phyloP scores from a whole-genome alignment of 169 alveolate species.

The Amoebophrya sp. region DNA sequence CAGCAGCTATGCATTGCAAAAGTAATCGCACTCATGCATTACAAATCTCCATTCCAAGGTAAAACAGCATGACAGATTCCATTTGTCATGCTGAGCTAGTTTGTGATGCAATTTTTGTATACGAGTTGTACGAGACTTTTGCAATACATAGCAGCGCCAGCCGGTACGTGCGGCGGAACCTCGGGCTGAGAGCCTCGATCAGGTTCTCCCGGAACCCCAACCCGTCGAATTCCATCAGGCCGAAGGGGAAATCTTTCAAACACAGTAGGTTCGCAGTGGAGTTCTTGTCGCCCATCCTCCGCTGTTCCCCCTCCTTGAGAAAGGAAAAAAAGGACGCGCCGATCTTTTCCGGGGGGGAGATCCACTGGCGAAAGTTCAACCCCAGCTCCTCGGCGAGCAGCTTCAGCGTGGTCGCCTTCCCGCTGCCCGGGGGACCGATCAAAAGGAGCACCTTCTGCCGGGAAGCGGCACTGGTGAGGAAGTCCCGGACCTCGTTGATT shows the following conservation, averaged over 20 bases:
- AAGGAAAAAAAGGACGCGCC: background rate
- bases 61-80: too few species aligned
- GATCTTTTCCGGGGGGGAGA: background rate
- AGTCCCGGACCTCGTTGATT: background rate
- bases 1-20: too few species aligned
- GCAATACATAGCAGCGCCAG: too few species aligned
- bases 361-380: background rate
- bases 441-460: background rate
- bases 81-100: too few species aligned
- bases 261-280: background rate
- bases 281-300: too few species aligned
- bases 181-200: background rate
- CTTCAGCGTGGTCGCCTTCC: background rate
- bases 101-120: too few species aligned
- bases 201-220: background rate
- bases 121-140: too few species aligned
- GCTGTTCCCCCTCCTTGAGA: background rate
- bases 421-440: conserved; percentile 7
- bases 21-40: too few species aligned
- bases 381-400: background rate
- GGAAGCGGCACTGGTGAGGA: background rate
- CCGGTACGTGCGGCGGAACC: background rate
- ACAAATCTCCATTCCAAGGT: too few species aligned
- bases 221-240: background rate
- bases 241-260: background rate